Percentiles rank a stretch among this genome's conserved stretches.
phyloP scores from a whole-genome alignment of 805 yeast species.

The Hanseniaspora occidentalis region DNA sequence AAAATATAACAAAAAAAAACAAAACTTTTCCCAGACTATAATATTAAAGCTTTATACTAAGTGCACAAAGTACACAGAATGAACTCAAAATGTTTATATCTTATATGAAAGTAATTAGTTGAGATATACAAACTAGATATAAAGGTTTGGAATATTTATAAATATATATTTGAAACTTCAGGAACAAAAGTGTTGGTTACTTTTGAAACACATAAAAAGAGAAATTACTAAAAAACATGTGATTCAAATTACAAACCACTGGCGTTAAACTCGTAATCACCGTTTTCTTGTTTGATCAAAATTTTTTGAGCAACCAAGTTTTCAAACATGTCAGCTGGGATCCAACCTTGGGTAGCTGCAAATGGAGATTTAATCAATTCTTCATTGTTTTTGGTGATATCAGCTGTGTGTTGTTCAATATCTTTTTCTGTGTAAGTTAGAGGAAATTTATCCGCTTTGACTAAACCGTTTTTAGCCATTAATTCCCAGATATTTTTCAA shows the following conservation, averaged over 20 bases:
- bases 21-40: neutral
- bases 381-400: constrained; percentile 55
- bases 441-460: constrained; percentile 43
- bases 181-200: neutral
- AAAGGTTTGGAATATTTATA: neutral
- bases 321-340: constrained; percentile 87
- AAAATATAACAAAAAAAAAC: too few relatives aligned
- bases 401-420: constrained; percentile 42
- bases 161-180: neutral
- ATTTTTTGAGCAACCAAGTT: constrained; percentile 55
- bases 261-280: constrained; percentile 29
- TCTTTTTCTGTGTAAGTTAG: constrained; percentile 45
- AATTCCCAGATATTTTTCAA: constrained; percentile 58
- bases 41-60: neutral
- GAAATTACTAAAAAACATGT: neutral
- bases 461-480: constrained; percentile 45
- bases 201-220: constrained; percentile 3
- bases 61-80: neutral
- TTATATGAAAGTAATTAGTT: too few relatives aligned
- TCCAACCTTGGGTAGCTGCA: constrained; percentile 88
- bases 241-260: neutral
- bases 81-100: too few relatives aligned
- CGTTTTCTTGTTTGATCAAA: constrained; percentile 47
- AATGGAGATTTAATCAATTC: constrained; percentile 64
- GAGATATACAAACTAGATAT: neutral